These are phyloP conservation scores for Didymosphaeria variabile DNA, from an alignment of 2,329 filamentous ascomycete species.

Conservation along the genomic window DNA sequence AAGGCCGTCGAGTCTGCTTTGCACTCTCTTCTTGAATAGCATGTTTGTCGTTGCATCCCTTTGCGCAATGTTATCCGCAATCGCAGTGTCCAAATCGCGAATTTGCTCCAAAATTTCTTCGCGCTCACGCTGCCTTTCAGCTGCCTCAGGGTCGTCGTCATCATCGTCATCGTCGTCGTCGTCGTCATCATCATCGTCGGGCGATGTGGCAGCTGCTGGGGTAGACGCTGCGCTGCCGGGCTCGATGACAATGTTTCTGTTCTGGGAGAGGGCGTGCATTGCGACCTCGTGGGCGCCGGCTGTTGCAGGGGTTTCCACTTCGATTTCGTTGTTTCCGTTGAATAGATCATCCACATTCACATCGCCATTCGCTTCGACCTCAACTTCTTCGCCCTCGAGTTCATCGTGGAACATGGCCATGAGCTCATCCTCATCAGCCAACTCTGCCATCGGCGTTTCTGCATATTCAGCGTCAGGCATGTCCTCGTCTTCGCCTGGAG, in stretches of 20 bases:
- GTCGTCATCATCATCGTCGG: conserved; percentile 54
- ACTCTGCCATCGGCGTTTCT: conserved; percentile 55
- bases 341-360: conserved; percentile 41
- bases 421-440: conserved; percentile 50
- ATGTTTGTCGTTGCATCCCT: conserved; percentile 57
- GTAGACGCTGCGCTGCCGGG: conserved; percentile 44
- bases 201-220: conserved; percentile 43
- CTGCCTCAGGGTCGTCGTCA: conserved; percentile 61
- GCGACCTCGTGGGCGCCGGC: conserved; percentile 43
- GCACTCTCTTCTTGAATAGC: conserved; percentile 60
- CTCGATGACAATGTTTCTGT: conserved; percentile 37
- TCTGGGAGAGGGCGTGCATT: conserved; percentile 47
- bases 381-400: conserved; percentile 39
- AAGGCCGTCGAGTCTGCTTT: conserved; percentile 59
- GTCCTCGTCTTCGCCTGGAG: conserved; percentile 52
- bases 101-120: conserved; percentile 63
- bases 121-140: conserved; percentile 57
- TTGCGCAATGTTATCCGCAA: conserved; percentile 54
- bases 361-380: conserved; percentile 37
- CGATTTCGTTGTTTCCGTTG: conserved; percentile 34
- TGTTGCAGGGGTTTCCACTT: conserved; percentile 46
- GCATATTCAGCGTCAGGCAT: conserved; percentile 50
- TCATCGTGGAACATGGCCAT: conserved; percentile 42
- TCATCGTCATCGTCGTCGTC: conserved; percentile 56
- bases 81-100: conserved; percentile 61